These are phyloP conservation scores for Boletus nobilissimus DNA, from an alignment of 1,284 basidiomycete genomes.

Conservation along the genomic window DNA sequence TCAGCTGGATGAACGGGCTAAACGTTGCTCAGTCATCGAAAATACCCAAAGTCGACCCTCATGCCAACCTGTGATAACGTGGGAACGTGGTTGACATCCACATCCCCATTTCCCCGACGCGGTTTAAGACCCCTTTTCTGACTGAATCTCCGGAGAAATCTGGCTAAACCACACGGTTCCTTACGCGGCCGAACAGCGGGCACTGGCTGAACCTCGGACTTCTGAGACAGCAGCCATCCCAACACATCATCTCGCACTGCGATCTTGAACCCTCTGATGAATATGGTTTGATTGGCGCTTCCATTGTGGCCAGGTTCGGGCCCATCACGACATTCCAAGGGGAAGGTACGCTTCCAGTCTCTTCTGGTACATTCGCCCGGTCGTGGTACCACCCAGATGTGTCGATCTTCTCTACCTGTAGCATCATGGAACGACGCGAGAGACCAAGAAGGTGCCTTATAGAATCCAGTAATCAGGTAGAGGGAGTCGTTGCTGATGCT, in stretches of 20 bases:
- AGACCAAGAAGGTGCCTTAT: neutral
- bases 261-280: conserved; percentile 27
- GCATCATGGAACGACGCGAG: neutral
- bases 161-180: neutral
- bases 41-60: too few relatives aligned
- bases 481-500: neutral
- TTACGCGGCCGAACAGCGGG: neutral
- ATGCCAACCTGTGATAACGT: neutral
- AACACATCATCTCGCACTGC: conserved; percentile 11
- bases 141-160: neutral
- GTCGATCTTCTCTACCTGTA: neutral
- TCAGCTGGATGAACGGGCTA: conserved; percentile 29
- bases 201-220: neutral
- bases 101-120: neutral
- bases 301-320: neutral
- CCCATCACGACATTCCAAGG: neutral
- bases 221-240: neutral
- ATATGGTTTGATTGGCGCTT: conserved; percentile 22
- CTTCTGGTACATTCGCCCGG: neutral
- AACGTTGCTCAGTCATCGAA: neutral
- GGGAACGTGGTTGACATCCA: neutral
- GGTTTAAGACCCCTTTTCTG: neutral
- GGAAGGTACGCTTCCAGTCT: neutral
- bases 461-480: neutral
- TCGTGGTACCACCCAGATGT: neutral